These are phyloP conservation scores for Wallemia mellicola DNA, from an alignment of 1,284 basidiomycete genomes.

Conservation along the genomic window DNA sequence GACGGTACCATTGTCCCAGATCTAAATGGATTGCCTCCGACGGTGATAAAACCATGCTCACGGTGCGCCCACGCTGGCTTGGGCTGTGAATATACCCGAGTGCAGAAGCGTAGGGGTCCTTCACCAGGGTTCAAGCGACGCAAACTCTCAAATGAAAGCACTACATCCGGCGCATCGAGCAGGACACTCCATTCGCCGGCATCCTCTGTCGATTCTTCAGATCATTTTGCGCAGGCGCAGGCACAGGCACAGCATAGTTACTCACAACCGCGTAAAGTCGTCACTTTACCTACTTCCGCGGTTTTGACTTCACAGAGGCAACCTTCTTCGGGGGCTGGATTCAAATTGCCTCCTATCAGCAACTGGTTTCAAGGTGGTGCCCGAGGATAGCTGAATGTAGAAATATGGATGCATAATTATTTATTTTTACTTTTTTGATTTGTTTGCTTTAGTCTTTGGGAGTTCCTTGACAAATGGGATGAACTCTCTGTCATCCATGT, in stretches of 20 bases:
- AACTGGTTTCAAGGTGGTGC: background rate
- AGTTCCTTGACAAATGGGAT: conserved; percentile 59
- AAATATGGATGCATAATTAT: background rate
- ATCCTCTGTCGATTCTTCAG: background rate
- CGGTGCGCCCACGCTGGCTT: background rate
- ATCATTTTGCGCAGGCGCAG: background rate
- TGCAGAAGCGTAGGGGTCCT: background rate
- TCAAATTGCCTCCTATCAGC: background rate
- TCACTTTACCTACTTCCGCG: background rate
- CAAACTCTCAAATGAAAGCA: background rate
- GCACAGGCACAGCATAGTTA: background rate
- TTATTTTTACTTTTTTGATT: background rate
- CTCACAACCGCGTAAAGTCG: background rate
- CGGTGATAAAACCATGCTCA: background rate
- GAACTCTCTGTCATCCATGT: conserved; percentile 88
- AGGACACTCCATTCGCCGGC: background rate
- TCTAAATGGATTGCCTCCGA: background rate
- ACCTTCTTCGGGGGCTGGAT: too few relatives aligned
- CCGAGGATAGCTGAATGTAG: too few relatives aligned
- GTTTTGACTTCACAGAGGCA: background rate
- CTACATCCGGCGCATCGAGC: background rate
- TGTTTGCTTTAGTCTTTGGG: conserved; percentile 26
- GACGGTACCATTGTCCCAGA: background rate
- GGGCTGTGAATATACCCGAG: background rate
- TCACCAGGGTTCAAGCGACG: background rate